Conservation (phyloP, 306 rosid genomes). For the Dicorynia guianensis region DNA sequence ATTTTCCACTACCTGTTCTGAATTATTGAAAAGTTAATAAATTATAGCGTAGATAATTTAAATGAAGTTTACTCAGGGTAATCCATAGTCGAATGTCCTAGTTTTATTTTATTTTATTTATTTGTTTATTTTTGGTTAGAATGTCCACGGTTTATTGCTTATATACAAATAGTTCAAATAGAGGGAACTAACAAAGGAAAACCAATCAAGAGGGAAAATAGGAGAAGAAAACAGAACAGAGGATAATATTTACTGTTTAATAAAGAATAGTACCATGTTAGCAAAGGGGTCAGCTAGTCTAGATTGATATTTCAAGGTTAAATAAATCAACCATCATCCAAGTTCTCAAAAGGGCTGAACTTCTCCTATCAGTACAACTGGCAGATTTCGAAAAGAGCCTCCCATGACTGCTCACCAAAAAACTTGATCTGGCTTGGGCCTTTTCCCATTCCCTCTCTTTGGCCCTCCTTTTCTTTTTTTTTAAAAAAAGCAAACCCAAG, state of each 20-base stretch:
- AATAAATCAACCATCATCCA: not conserved
- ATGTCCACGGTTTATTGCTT: no score
- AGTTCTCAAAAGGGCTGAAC: not conserved
- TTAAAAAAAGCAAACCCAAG: no score
- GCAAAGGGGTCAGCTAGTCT: not conserved
- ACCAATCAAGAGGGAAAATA: constrained; percentile 2
- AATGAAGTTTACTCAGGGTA: not conserved
- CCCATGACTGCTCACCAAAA: no score
- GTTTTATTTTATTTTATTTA: not conserved
- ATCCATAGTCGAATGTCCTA: not conserved
- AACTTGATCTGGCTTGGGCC: no score
- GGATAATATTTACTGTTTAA: not conserved
- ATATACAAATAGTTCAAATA: not conserved
- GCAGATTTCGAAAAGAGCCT: no score
- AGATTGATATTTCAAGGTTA: not conserved
- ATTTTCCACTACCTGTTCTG: constrained; percentile 1
- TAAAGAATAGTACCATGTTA: not conserved
- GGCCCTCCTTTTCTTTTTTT: no score
- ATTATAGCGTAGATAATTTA: not conserved
- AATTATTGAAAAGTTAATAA: not conserved
- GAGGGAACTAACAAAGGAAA: not conserved
- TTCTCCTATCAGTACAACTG: not conserved
- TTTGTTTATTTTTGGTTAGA: no score
- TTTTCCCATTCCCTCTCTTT: no score
- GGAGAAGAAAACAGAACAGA: constrained; percentile 19